A percentile compares a stretch with the other conserved stretches of the same genome.
These are phyloP conservation scores for Chlorella sp. DNA, from an alignment of 139 green algal species.

Conservation along the genomic window DNA sequence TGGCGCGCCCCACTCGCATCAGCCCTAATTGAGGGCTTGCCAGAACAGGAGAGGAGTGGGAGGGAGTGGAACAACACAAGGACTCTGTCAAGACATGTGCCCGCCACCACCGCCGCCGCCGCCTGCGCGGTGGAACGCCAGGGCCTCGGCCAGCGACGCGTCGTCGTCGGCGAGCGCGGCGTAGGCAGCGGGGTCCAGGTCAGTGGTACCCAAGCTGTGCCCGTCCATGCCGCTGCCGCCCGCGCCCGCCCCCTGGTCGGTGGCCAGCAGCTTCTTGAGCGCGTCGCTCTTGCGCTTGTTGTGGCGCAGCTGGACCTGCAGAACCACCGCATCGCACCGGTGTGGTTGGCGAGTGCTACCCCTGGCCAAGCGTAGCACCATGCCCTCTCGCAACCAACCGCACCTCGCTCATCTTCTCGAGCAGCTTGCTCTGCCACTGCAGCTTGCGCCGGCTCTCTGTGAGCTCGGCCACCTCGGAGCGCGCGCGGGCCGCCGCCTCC, in stretches of 20 bases:
- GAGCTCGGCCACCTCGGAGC: conserved; percentile 43
- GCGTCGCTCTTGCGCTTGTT: conserved; percentile 51
- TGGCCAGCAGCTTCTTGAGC: conserved; percentile 40
- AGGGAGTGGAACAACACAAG: no score
- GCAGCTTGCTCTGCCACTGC: conserved; percentile 53
- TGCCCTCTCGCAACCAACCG: background rate
- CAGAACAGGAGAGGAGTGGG: no score
- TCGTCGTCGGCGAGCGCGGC: no score
- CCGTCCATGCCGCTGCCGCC: background rate
- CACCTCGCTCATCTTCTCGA: conserved; percentile 58
- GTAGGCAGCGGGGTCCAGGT: no score
- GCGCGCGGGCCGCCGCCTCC: conserved; percentile 38
- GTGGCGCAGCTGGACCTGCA: conserved; percentile 51
- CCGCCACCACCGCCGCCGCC: no score
- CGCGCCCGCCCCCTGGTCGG: background rate
- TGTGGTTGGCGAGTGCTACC: no score
- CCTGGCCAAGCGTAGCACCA: background rate
- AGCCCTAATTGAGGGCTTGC: no score
- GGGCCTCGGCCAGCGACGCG: no score
- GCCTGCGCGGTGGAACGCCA: no score
- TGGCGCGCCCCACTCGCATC: no score
- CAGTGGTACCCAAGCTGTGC: background rate
- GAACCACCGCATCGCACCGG: background rate
- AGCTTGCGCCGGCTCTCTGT: conserved; percentile 40
- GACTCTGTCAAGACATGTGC: no score